Evolutionary conservation across 208 protist genomes (phyloP), one percentile per base, ranked within the genome.

Genomic region (Leishmania amazonensis): DNA sequence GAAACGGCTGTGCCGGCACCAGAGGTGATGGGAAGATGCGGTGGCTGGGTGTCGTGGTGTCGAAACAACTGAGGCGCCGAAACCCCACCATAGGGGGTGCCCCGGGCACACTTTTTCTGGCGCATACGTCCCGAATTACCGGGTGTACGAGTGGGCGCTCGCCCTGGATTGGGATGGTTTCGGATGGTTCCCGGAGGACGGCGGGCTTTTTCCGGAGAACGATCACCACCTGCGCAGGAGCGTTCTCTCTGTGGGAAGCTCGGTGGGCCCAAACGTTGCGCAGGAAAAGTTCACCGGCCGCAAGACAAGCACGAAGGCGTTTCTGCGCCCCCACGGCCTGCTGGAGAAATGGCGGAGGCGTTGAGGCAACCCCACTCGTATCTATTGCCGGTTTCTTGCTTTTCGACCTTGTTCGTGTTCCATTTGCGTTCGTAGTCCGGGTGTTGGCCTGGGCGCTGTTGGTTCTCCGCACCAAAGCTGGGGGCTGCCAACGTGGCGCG

Each of bases 31-130:
- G 31, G 81, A 89, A 71, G 68, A 78, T 57, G 80, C 81, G 58
- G 83, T 83, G 51, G 68, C 93, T 42, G 21, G 17, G 21, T 17
- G 51, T 13, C 73, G 68, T 47, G 68, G 65, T 6, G 53, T 88
- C 21, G 81, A 79, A 1, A 40, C 76, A 31, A 1, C 70, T 2
- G 65, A 85, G 58, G 68, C 58, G 11, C 89, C 90, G 24, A 83
- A 87, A 3, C 87, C 87, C 45, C 87, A 90, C 73, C 87, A 86
- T 81, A 91, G 88, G 47, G 85, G 75, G 65, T 85, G 76, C 62
- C 95, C 95, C 75, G 19, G 77, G 24, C 90, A 97, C 87, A 91
- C 92, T 51, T 96, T 96, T 60, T 77, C 82, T 2, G 90, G 93
- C 40, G 92, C 85, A 21, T 97, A 97, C 83, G 40, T 85, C 21